Evolutionary conservation across 208 protist genomes (phyloP), one percentile per base, ranked within the genome.

Genomic region (Strigomonas culicis): DNA sequence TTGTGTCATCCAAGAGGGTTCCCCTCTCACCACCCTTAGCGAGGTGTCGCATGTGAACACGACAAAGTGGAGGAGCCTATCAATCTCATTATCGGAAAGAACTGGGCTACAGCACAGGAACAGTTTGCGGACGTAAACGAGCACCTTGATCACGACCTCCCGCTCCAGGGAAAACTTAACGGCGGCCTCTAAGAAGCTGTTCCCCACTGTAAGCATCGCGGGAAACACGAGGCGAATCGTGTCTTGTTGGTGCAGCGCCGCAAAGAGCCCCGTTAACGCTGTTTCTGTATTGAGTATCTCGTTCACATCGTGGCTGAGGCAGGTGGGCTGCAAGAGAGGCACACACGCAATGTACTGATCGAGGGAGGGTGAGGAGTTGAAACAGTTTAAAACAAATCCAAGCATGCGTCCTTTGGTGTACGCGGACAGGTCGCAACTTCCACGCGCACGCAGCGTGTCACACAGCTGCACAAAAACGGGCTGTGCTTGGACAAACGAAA

Each of bases 51-150:
- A n/a, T n/a, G n/a, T n/a, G n/a, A n/a, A 39, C n/a, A 77, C 59
- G 19, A 79, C 72, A 0, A 84, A 63, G 17, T 25, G 30, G n/a
- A 85, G 70, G n/a, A n/a, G n/a, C n/a, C n/a, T n/a, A n/a, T n/a
- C 68, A 25, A 86, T 66, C 25, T 30, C 43, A 28, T 56, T 53
- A 57, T 89, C 69, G 32, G 83, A 75, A 13, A 85, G 41, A 19
- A 85, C 55, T 24, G 70, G 63, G 7, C 70, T 66, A 34, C 78
- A 84, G 1, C 77, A 66, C 1, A 75, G 73, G 49, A 89, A 89
- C 51, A 85, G 72, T 61, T 50, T 72, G 28, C 69, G 73, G 21
- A 76, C 74, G 24, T 66, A 79, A 34, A 74, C 58, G 32, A 82
- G 66, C 25, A 65, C 61, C 50, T 85, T 72, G 36, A 83, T 62